phyloP scores from a whole-genome alignment of 1,284 basidiomycete species.

The Ganoderma multipileum region DNA sequence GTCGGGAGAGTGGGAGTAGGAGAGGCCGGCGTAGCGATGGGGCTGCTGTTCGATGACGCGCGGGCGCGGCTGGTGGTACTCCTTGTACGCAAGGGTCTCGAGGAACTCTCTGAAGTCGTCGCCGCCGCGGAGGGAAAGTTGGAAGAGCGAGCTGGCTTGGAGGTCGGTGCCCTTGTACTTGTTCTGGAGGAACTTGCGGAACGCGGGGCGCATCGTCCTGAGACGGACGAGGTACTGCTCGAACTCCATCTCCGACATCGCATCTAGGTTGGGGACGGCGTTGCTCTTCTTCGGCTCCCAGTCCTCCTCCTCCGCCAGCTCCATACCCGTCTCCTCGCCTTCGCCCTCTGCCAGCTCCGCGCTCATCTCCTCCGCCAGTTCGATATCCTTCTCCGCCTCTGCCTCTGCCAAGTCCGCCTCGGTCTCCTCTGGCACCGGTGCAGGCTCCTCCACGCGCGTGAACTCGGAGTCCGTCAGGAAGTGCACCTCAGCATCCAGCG shows the following conservation, averaged over 20 bases:
- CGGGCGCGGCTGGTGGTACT: constrained; percentile 38
- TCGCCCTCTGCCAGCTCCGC: constrained; percentile 25
- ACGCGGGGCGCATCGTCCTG: constrained; percentile 60
- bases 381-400: neutral
- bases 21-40: constrained; percentile 67
- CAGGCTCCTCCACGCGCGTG: constrained; percentile 22
- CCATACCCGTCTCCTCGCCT: constrained; percentile 27
- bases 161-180: constrained; percentile 29
- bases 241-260: constrained; percentile 57
- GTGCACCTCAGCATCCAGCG: constrained; percentile 45
- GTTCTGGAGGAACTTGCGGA: constrained; percentile 52
- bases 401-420: constrained; percentile 31
- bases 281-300: constrained; percentile 44
- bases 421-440: constrained; percentile 20
- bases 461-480: constrained; percentile 62
- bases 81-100: constrained; percentile 31
- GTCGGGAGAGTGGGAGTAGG: constrained; percentile 58
- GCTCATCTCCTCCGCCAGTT: neutral
- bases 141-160: constrained; percentile 41
- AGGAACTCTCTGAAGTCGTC: constrained; percentile 41
- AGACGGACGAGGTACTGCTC: constrained; percentile 61
- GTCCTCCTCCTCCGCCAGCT: constrained; percentile 43
- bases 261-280: constrained; percentile 39
- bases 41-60: constrained; percentile 66
- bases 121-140: constrained; percentile 32